Conservation (phyloP, 2,329 filamentous ascomycete genomes). For the Arachnomyces sp. region DNA sequence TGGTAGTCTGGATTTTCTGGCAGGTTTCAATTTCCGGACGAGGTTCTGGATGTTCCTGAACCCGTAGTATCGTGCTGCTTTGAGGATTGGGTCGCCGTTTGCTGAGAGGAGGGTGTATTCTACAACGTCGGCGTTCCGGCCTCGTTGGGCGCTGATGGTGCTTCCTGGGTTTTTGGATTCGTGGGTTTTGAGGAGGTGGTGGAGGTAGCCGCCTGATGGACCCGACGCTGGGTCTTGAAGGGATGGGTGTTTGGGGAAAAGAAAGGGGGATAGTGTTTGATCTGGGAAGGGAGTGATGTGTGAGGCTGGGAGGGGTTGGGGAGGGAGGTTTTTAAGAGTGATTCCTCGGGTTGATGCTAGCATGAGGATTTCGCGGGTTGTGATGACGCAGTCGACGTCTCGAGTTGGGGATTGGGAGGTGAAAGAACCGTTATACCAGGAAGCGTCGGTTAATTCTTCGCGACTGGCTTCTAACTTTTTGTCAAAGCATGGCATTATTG, state of each 20-base stretch:
- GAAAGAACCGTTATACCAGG: slow-evolving; percentile 47
- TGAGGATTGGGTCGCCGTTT: slow-evolving; percentile 56
- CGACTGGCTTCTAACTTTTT: slow-evolving; percentile 96
- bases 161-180: slow-evolving; percentile 64
- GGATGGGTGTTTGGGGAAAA: slow-evolving; percentile 53
- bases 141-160: slow-evolving; percentile 60
- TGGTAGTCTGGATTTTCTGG: slow-evolving; percentile 67
- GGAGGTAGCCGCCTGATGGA: slow-evolving; percentile 79
- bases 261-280: slow-evolving; percentile 57
- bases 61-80: slow-evolving; percentile 85
- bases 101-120: slow-evolving; percentile 64
- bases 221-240: slow-evolving; percentile 52
- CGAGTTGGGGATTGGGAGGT: slow-evolving; percentile 47
- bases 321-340: slow-evolving; percentile 64
- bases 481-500: slow-evolving; percentile 97
- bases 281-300: slow-evolving; percentile 62
- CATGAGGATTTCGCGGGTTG: slow-evolving; percentile 86
- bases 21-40: slow-evolving; percentile 81
- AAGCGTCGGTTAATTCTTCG: slow-evolving; percentile 75
- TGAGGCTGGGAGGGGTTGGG: slow-evolving; percentile 42
- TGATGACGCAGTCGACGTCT: slow-evolving; percentile 97
- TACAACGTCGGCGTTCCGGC: slow-evolving; percentile 82
- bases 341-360: slow-evolving; percentile 73
- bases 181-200: slow-evolving; percentile 71
- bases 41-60: slow-evolving; percentile 98